Base-by-base conservation (phyloP, 2,329 filamentous ascomycete species). In the Aspergillus novofumigatus region DNA sequence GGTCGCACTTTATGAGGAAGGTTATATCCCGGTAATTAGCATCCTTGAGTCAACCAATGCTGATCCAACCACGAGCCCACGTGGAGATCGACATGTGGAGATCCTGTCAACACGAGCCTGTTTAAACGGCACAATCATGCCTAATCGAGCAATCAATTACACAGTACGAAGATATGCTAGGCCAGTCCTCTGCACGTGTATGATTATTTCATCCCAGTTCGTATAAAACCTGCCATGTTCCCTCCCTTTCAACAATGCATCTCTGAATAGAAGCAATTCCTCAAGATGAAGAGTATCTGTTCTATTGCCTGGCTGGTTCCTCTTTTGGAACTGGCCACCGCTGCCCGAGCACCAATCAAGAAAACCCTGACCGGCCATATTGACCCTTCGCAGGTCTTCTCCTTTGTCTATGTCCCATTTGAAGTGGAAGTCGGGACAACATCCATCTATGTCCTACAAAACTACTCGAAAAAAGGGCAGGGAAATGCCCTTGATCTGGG, bases 381-480 rank as follows among this genome's bases (percentile, higher is more conserved):
- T 25, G 51, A 63, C 25, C 50, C 59, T 6, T 58, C 59, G 26
- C 35, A 65, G 45, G 55, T 66, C 38, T 58, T 64, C 45, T 59
- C 59, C 35, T 67, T 64, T 51, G 61, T 65, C 49, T 67, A 66
- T 49, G 64, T 38, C 57, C 32, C 32, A 17, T 38, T 38, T 7
- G 32, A 38, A 38, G 32, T 38, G 32, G 14, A 38, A 38, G 14
- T 38, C 14, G 32, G 32, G 14, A 38, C 14, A 38, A 38, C 32
- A 1, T 38, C 32, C 14, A 38, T 38, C 14, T 38, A 17, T 17
- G 32, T 38, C 5, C 2, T 38, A 2, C 32, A 38, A 14, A 17
- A 17, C 32, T 38, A 38, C 14, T 38, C 32, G 14, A 38, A 38
- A 2, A 38, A 38, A 2, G 32, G 32, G 1, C 32, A n/a, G 32